Conservation (phyloP, 495 filamentous ascomycete species). For the Neurospora intermedia region DNA sequence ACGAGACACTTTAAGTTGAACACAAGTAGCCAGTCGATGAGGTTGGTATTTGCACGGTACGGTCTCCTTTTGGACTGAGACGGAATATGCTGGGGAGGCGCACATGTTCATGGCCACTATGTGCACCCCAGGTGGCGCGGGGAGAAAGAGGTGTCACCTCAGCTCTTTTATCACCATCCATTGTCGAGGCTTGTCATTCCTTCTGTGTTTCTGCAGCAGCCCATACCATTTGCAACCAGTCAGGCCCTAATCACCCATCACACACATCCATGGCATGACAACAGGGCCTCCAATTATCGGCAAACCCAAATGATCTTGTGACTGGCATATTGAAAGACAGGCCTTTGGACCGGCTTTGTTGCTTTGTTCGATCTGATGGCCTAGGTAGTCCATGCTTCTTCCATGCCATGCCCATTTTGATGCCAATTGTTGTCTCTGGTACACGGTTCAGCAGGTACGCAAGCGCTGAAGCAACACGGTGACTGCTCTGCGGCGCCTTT, state of each 20-base stretch:
- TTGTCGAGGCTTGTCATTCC: neutral
- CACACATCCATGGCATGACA: neutral
- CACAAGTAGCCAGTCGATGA: neutral
- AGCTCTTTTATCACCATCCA: neutral
- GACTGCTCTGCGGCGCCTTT: neutral
- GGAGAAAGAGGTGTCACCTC: neutral
- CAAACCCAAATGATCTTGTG: neutral
- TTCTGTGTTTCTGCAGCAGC: neutral
- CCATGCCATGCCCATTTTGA: neutral
- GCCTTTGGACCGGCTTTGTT: neutral
- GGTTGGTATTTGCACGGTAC: neutral
- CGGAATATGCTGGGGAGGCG: too few relatives aligned
- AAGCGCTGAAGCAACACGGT: neutral
- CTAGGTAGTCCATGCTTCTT: neutral
- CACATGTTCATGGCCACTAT: neutral
- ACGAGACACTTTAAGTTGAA: neutral
- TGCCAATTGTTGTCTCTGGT: neutral
- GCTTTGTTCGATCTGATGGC: neutral
- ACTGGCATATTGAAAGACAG: neutral
- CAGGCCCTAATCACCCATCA: neutral
- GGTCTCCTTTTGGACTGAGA: too few relatives aligned
- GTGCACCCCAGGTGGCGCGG: neutral
- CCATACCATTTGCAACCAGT: neutral
- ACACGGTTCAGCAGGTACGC: neutral
- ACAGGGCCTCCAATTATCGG: neutral